Conservation (phyloP, 1,139 yeast species). For the Blastobotrys persicus region DNA sequence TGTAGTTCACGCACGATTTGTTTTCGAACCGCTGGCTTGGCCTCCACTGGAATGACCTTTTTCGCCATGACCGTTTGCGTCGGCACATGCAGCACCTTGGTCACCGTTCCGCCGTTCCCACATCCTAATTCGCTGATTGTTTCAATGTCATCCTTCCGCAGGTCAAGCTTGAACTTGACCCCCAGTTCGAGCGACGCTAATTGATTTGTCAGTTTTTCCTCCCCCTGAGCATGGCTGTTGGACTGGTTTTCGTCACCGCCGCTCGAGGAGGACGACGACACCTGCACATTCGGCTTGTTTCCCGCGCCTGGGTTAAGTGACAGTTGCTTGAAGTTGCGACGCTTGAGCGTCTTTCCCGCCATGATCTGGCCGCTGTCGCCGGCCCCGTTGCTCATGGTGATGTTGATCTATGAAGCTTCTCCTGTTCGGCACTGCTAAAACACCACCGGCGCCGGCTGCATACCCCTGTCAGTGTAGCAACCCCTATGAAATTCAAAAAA, state of each 20-base stretch:
- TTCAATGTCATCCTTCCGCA: constrained; percentile 67
- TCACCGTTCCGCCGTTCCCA: constrained; percentile 93
- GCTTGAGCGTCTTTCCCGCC: constrained; percentile 59
- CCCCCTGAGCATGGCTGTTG: constrained; percentile 7
- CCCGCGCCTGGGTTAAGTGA: constrained; percentile 45
- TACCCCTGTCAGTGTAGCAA: neutral
- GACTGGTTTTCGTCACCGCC: constrained; percentile 26
- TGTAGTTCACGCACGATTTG: constrained; percentile 86
- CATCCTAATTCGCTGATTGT: constrained; percentile 77
- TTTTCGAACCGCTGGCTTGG: constrained; percentile 74
- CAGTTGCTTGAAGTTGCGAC: constrained; percentile 73
- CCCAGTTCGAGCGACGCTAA: constrained; percentile 44
- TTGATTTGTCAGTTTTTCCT: constrained; percentile 30
- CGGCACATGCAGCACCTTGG: constrained; percentile 85
- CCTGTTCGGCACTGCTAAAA: too few species aligned
- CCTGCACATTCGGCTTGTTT: constrained; percentile 15
- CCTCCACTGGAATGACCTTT: constrained; percentile 82
- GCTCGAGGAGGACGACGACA: constrained; percentile 22
- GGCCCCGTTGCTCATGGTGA: neutral
- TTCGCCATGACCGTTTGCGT: constrained; percentile 88
- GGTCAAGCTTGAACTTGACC: constrained; percentile 49
- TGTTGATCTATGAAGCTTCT: neutral
- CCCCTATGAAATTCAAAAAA: neutral
- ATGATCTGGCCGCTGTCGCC: constrained; percentile 27
- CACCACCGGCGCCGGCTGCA: too few species aligned